A percentile compares a stretch with the other conserved stretches of the same genome.
phyloP scores from a whole-genome alignment of 1,139 yeast genomes.

The Saccharomyces hybrid region DNA sequence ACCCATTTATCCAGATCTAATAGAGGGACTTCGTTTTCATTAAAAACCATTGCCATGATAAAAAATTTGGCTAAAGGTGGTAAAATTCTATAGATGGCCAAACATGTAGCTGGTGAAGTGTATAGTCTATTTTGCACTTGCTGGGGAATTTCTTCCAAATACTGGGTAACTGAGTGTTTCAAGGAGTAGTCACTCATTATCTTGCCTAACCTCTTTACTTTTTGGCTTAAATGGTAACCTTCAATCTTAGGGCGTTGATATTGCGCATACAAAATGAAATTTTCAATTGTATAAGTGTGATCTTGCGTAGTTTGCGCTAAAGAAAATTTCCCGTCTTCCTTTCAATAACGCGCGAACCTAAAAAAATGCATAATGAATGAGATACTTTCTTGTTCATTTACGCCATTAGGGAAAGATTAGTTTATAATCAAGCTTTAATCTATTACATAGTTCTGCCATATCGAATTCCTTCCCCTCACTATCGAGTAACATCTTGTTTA shows the following conservation, averaged over 20 bases:
- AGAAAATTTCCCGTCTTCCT: neutral
- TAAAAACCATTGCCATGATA: slow-evolving; percentile 79
- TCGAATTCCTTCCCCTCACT: slow-evolving; percentile 32
- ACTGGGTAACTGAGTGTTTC: slow-evolving; percentile 78
- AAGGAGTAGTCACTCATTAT: slow-evolving; percentile 39
- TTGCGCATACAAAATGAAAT: too few relatives aligned
- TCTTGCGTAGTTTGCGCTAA: neutral
- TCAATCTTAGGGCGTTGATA: neutral
- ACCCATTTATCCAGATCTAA: slow-evolving; percentile 73
- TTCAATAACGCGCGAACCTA: neutral
- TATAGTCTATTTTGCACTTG: slow-evolving; percentile 73
- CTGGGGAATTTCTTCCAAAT: slow-evolving; percentile 82
- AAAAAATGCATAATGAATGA: neutral
- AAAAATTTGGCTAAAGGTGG: slow-evolving; percentile 87
- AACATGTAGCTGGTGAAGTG: slow-evolving; percentile 83
- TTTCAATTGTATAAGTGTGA: neutral
- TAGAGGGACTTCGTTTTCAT: slow-evolving; percentile 62
- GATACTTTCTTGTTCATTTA: neutral
- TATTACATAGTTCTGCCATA: slow-evolving; percentile 37
- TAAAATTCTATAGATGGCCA: slow-evolving; percentile 78
- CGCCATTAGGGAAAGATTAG: slow-evolving; percentile 31
- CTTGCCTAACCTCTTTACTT: neutral
- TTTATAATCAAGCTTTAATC: slow-evolving; percentile 36
- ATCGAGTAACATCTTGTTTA: slow-evolving; percentile 24
- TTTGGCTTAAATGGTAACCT: neutral